A percentile compares a stretch with the other conserved stretches of the same genome.
Conservation (phyloP, 345 rosid genomes). For the Melaleuca alternifolia region DNA sequence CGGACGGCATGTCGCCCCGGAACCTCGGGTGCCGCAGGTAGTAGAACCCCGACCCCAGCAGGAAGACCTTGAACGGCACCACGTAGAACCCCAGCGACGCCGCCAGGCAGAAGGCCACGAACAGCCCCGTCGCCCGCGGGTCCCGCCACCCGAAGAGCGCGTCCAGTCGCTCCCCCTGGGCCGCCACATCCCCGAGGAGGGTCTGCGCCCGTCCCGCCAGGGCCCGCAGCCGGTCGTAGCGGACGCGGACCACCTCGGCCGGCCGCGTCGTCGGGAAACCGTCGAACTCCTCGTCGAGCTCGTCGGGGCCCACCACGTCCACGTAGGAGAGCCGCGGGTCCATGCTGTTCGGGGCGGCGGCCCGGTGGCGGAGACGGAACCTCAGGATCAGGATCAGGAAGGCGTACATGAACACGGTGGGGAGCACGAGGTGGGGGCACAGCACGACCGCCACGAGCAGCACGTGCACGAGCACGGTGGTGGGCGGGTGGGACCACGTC, state of each 20-base stretch:
- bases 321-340: slow-evolving; percentile 62
- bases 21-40: slow-evolving; percentile 83
- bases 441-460: slow-evolving; percentile 55
- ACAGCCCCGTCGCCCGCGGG: slow-evolving; percentile 77
- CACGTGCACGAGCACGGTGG: slow-evolving; percentile 55
- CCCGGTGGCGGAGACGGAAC: slow-evolving; percentile 46
- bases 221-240: slow-evolving; percentile 75
- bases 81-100: slow-evolving; percentile 62
- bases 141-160: slow-evolving; percentile 81
- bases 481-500: slow-evolving; percentile 68
- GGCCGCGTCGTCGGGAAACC: slow-evolving; percentile 62
- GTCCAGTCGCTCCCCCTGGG: slow-evolving; percentile 78
- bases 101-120: slow-evolving; percentile 51
- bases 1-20: slow-evolving; percentile 78
- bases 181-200: slow-evolving; percentile 71
- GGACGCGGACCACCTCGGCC: slow-evolving; percentile 39
- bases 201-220: slow-evolving; percentile 79
- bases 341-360: slow-evolving; percentile 29
- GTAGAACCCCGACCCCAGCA: slow-evolving; percentile 57
- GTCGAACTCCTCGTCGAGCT: slow-evolving; percentile 85
- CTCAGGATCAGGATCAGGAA: slow-evolving; percentile 46
- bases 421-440: slow-evolving; percentile 71
- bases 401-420: slow-evolving; percentile 80
- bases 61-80: slow-evolving; percentile 57
- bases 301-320: slow-evolving; percentile 54